Evolutionary conservation across 495 filamentous ascomycete species (phyloP).

Genomic region (Penicillium psychrofluorescens): DNA sequence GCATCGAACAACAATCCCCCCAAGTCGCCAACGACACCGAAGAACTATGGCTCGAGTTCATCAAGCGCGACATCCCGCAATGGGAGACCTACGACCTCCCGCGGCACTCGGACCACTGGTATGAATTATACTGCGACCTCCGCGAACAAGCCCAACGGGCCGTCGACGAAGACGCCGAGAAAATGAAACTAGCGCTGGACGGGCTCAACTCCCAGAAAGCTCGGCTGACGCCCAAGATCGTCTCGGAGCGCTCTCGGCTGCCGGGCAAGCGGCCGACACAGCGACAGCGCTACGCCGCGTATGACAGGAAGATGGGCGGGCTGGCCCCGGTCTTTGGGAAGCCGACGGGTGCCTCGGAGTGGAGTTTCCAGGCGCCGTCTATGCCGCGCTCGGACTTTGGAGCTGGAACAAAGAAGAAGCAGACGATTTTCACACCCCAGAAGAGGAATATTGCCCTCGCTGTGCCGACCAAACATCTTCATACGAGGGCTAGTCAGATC

Average conservation of each 20-base stretch:
- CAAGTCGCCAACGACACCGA: conserved; percentile 52
- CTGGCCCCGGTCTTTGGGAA: conserved; percentile 9
- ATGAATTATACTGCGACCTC: conserved; percentile 54
- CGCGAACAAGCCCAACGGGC: conserved; percentile 34
- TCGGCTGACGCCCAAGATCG: conserved; percentile 38
- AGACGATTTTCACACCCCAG: conserved; percentile 27
- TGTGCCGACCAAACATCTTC: conserved; percentile 33
- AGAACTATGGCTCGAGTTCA: conserved; percentile 63
- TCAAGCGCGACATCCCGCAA: conserved; percentile 58
- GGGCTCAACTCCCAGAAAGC: conserved; percentile 43
- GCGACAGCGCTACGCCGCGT: conserved; percentile 18
- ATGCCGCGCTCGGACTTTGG: neutral
- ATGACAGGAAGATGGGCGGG: conserved; percentile 22
- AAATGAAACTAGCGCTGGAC: conserved; percentile 41
- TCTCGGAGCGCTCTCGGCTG: conserved; percentile 22
- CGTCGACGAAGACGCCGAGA: conserved; percentile 40
- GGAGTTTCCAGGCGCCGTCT: neutral
- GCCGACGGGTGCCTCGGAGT: neutral
- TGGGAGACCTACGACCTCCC: conserved; percentile 53
- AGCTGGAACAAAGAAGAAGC: conserved; percentile 21
- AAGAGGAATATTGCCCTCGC: conserved; percentile 30
- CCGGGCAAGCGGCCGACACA: conserved; percentile 18
- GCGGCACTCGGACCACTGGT: conserved; percentile 51
- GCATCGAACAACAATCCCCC: conserved; percentile 57
- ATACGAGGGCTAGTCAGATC: conserved; percentile 29